Percentiles rank a stretch among this genome's conserved stretches.
Conservation (phyloP, 1,284 basidiomycete species). For the Heterobasidion parviporum region DNA sequence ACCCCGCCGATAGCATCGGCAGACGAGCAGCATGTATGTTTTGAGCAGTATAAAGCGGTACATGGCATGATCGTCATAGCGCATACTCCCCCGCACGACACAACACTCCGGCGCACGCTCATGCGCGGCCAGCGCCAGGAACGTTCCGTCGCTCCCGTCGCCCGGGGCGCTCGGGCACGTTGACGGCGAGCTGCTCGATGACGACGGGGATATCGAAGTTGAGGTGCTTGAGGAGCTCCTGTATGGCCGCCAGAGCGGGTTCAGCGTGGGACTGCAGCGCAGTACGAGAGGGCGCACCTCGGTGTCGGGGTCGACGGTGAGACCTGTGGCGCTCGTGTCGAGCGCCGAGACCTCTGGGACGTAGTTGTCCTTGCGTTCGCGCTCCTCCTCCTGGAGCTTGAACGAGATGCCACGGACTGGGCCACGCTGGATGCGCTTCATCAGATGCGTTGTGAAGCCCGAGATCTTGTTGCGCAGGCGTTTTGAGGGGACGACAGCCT, state of each 20-base stretch:
- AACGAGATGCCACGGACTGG: constrained; percentile 99
- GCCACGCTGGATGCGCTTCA: constrained; percentile 99
- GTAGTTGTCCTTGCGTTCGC: constrained; percentile 99
- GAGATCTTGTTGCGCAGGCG: constrained; percentile 99
- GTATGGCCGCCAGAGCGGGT: constrained; percentile 1
- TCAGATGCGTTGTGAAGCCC: constrained; percentile 99
- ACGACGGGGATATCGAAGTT: constrained; percentile 87
- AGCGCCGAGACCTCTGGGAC: constrained; percentile 95
- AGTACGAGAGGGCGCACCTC: constrained; percentile 48
- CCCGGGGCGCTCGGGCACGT: constrained; percentile 64
- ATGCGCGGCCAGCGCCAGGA: constrained; percentile 65
- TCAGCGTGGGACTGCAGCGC: neutral
- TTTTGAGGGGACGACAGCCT: constrained; percentile 97
- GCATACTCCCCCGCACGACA: constrained; percentile 2
- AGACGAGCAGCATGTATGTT: constrained; percentile 3
- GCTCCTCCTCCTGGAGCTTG: constrained; percentile 99
- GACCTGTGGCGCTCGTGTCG: constrained; percentile 64
- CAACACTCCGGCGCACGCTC: neutral
- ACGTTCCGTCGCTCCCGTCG: constrained; percentile 76
- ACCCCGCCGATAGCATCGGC: neutral
- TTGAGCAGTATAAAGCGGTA: constrained; percentile 7
- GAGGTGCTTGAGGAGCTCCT: constrained; percentile 83
- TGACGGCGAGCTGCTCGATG: constrained; percentile 60
- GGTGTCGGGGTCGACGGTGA: constrained; percentile 88
- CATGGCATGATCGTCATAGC: constrained; percentile 6